Evolutionary conservation across 116 monocot genomes (phyloP).

Genomic region (Phalaenopsis hybrid): DNA sequence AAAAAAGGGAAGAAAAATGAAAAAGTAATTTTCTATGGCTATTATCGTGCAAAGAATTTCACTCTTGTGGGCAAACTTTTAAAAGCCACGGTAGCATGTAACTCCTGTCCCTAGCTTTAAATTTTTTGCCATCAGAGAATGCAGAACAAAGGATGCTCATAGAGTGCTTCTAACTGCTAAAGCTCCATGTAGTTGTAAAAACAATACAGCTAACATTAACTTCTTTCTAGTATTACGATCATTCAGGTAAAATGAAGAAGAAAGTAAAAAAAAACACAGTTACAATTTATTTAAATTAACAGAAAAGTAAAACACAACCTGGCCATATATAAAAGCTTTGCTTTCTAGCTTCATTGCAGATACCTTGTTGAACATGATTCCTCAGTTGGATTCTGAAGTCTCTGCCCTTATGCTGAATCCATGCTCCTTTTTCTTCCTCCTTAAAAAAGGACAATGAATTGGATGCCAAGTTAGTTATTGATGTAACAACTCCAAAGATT

Average conservation of each 20-base stretch:
- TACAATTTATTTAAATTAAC: neutral
- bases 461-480: neutral
- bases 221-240: neutral
- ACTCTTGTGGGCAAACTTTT: neutral
- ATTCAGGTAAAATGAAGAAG: neutral
- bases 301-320: slow-evolving; percentile 30
- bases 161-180: neutral
- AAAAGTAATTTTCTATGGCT: neutral
- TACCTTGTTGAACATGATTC: slow-evolving; percentile 25
- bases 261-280: neutral
- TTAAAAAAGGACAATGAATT: slow-evolving; percentile 14
- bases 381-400: slow-evolving; percentile 72
- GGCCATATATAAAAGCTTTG: slow-evolving; percentile 57
- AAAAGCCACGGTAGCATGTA: neutral
- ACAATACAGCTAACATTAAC: neutral
- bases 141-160: neutral
- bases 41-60: neutral
- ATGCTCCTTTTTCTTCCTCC: slow-evolving; percentile 88
- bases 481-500: neutral
- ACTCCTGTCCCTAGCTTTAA: neutral
- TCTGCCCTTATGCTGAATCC: slow-evolving; percentile 82
- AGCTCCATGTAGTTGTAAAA: neutral
- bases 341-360: slow-evolving; percentile 15
- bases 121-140: neutral
- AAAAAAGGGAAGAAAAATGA: neutral